Evolutionary conservation across 2,329 filamentous ascomycete species (phyloP), one percentile per base, ranked within the genome.

Genomic region (Fusarium pininemorale): DNA sequence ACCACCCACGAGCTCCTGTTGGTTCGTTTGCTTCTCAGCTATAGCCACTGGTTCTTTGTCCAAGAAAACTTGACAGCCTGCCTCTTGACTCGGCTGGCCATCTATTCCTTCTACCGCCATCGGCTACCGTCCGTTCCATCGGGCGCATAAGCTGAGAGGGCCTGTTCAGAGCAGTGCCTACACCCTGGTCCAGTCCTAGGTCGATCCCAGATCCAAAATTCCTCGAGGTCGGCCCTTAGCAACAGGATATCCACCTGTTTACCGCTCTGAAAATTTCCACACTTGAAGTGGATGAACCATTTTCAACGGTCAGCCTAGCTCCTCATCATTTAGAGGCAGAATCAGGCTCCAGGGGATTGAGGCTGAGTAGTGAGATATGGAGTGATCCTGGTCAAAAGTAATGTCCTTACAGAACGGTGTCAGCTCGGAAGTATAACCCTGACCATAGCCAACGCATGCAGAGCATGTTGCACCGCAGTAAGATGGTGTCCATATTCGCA

Each of bases 211-310:
- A 59, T 51, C 16, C 59, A 35, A 66, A 64, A 65, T 24, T 53
- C 28, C 24, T 47, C 28, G 55, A 73, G 30, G 68, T 78, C 70
- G 73, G 76, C 71, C 61, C 53, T 63, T 66, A 45, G 44, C 48
- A 55, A 63, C 12, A 32, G 24, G 26, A 53, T 60, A 62, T 42
- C 57, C 71, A 63, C 71, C 66, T 66, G 57, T 63, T 48, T 64
- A 69, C 61, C 45, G 39, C 35, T 38, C 58, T 44, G 37, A 44
- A 53, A 45, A 47, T 55, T 37, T 69, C 39, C 57, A 55, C 12
- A 28, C 38, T 70, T 56, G 39, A 38, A 58, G 51, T 50, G 53
- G 41, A 45, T 48, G 56, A 44, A 56, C 24, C 28, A 51, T 44
- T 39, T 54, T 37, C 35, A 38, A 41, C 51, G 24, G 37, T 15